Percentiles rank a stretch among this genome's conserved stretches.
These are phyloP conservation scores for Apiospora aurea DNA, from an alignment of 2,329 filamentous ascomycete genomes.

Conservation along the genomic window DNA sequence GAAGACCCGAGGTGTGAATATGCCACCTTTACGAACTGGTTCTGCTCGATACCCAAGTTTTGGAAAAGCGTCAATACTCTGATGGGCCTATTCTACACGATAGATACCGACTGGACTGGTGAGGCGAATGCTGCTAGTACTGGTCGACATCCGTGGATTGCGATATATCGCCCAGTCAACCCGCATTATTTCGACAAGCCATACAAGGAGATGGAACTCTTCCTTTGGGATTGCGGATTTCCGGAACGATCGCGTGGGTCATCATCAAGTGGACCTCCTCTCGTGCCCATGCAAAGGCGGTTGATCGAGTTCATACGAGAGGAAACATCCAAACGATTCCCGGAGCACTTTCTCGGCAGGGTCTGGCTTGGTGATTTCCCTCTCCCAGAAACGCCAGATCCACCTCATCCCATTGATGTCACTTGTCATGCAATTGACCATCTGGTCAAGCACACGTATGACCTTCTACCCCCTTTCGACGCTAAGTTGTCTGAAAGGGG, in stretches of 20 bases:
- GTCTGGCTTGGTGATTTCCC: conserved; percentile 53
- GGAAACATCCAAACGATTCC: conserved; percentile 40
- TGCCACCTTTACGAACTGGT: conserved; percentile 47
- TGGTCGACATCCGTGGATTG: conserved; percentile 58
- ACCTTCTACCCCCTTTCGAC: conserved; percentile 46
- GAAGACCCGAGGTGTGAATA: conserved; percentile 37
- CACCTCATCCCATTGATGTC: conserved; percentile 48
- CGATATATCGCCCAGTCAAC: conserved; percentile 53
- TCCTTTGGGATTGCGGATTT: conserved; percentile 60
- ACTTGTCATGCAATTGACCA: conserved; percentile 48
- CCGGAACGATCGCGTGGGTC: conserved; percentile 35
- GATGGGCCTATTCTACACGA: conserved; percentile 59
- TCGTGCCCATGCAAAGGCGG: conserved; percentile 54
- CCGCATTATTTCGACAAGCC: conserved; percentile 38
- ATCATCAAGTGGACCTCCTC: conserved; percentile 27
- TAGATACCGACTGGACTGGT: conserved; percentile 47
- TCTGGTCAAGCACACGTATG: conserved; percentile 43
- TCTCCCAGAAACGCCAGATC: conserved; percentile 31
- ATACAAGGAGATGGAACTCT: conserved; percentile 51
- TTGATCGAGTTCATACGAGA: conserved; percentile 49
- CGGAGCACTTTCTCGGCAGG: conserved; percentile 43
- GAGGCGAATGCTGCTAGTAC: conserved; percentile 30
- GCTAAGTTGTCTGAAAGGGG: conserved; percentile 42
- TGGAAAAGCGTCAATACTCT: conserved; percentile 43
- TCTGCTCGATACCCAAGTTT: conserved; percentile 34